Base-by-base conservation (phyloP, 352 stramenopile species). In the Pythium aristosporum region DNA sequence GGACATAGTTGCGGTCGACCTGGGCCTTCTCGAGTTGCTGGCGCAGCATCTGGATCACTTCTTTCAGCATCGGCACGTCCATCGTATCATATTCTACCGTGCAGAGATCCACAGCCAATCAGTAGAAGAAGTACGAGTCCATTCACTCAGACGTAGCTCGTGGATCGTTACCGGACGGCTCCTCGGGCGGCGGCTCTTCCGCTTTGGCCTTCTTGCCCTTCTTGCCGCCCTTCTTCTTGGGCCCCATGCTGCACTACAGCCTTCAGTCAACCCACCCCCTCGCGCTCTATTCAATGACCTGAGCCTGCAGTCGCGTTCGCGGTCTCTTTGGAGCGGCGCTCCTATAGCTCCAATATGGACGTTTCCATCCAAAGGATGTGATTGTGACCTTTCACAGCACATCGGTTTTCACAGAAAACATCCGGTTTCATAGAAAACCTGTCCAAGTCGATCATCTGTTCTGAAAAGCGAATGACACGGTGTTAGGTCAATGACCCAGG, bases 1-100 rank as follows among this genome's bases (percentile, higher is more conserved):
- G 93, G 46, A 98, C 91, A 74, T 98, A 98, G 73, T 98, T 98
- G 20, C 94, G 82, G 67, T 98, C 91, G 21, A 91, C 78, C 64
- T 92, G 82, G 1, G 85, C 85, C 69, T 97, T 97, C 42, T 96
- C 89, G 16, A 98, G 74, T 67, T 97, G 88, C 72, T 97, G 91
- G 7, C 79, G 75, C 41, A 98, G 87, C 87, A 96, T 97, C 37
- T 94, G 88, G 50, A 96, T 92, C 62, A 96, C 91, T 69, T 98
- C 91, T 48, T 93, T 87, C 23, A 98, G 88, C 90, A 97, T 97
- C 67, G 92, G 76, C 18, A 96, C 75, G 74, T 97, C 91, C 92
- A 97, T 97, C 42, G 86, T 91, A 61, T 97, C 89, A 62, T 97
- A 98, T 50, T 97, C 90, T 92, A 55, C 25, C 11, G 5, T 13